A percentile compares a stretch with the other conserved stretches of the same genome.
These are phyloP conservation scores for Talaromyces liani DNA, from an alignment of 495 filamentous ascomycete species.

Conservation along the genomic window DNA sequence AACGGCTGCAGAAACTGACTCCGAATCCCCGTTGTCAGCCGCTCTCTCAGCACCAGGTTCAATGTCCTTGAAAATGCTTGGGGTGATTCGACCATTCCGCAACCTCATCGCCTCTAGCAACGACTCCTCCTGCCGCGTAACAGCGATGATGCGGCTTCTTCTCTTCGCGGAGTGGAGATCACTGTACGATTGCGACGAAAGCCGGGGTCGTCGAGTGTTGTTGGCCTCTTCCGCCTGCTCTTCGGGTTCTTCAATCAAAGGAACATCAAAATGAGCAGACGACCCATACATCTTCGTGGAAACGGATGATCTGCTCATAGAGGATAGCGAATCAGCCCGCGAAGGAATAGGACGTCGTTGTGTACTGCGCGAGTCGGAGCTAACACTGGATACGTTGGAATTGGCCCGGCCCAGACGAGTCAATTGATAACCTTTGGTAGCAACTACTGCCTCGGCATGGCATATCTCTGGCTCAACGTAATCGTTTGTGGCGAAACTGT, in stretches of 20 bases:
- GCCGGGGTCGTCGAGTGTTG: not conserved
- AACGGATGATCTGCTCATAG: slow-evolving; percentile 20
- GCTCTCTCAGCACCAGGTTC: slow-evolving; percentile 12
- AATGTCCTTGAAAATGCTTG: slow-evolving; percentile 57
- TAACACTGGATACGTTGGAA: slow-evolving; percentile 18
- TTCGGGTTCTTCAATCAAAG: slow-evolving; percentile 4
- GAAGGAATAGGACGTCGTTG: slow-evolving; percentile 12
- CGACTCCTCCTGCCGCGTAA: slow-evolving; percentile 79
- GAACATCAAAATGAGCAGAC: not conserved
- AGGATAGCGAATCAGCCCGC: slow-evolving; percentile 19
- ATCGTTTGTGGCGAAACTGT: slow-evolving; percentile 31
- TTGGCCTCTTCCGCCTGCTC: not conserved
- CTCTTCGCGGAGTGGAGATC: slow-evolving; percentile 10
- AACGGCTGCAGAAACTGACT: slow-evolving; percentile 20
- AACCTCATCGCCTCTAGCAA: slow-evolving; percentile 73
- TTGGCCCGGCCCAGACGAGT: slow-evolving; percentile 23
- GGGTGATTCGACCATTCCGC: slow-evolving; percentile 69
- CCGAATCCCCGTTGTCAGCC: slow-evolving; percentile 19
- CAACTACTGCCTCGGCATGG: slow-evolving; percentile 31
- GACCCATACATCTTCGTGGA: slow-evolving; percentile 11
- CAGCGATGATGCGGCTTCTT: slow-evolving; percentile 69
- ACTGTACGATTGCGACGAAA: not conserved
- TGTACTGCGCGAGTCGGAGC: slow-evolving; percentile 21
- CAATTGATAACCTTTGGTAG: slow-evolving; percentile 20
- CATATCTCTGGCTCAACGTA: slow-evolving; percentile 36